Evolutionary conservation across 2,329 filamentous ascomycete species (phyloP).

Genomic region (Fusarium sp.): DNA sequence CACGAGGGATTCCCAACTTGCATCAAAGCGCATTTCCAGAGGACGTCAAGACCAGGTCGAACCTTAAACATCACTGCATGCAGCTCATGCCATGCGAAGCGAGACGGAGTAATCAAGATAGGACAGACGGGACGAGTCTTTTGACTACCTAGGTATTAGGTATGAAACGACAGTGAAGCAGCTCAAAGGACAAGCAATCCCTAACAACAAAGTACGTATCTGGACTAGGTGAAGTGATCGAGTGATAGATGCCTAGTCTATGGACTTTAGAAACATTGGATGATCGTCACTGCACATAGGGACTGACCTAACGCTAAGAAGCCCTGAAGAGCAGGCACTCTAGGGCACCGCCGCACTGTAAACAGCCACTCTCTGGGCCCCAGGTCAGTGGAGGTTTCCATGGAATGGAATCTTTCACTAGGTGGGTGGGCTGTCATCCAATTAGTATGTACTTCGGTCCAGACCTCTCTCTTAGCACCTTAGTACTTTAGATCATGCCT

Average conservation of each 20-base stretch:
- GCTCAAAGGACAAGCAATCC: constrained; percentile 25
- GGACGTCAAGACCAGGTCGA: background rate
- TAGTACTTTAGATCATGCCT: background rate
- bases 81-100: constrained; percentile 9
- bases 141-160: background rate
- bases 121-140: constrained; percentile 18
- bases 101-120: constrained; percentile 11
- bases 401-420: too few species aligned
- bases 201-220: constrained; percentile 24
- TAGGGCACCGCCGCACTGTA: background rate
- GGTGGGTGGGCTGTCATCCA: background rate
- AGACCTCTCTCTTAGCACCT: background rate
- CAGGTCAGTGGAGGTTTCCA: background rate
- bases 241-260: background rate
- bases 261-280: constrained; percentile 19
- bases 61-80: background rate
- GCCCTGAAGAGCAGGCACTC: constrained; percentile 3
- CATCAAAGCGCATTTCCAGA: constrained; percentile 24
- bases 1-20: constrained; percentile 43
- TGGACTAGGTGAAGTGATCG: background rate
- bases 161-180: constrained; percentile 7
- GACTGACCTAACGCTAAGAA: constrained; percentile 13
- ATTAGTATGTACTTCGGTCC: background rate
- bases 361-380: background rate
- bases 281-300: constrained; percentile 4